These are phyloP conservation scores for Takakia lepidozioides DNA, from an alignment of 225 moss, liverwort and hornwort species.

Conservation along the genomic window DNA sequence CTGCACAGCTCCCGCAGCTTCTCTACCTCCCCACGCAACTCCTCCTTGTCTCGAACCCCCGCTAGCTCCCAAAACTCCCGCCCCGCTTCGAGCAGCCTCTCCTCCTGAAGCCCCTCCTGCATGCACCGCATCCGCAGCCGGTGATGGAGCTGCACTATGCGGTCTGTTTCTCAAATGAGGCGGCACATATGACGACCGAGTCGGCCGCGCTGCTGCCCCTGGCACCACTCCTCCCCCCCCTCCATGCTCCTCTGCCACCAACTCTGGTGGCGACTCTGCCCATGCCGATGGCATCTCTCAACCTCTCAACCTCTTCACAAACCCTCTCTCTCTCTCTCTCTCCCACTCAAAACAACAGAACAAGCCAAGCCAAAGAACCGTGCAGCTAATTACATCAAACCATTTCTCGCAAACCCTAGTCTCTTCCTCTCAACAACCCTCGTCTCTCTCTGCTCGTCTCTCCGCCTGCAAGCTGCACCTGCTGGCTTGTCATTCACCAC, in stretches of 20 bases:
- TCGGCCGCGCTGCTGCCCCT: slow-evolving; percentile 44
- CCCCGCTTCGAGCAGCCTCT: slow-evolving; percentile 17
- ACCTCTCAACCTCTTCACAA: too few relatives aligned
- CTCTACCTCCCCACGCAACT: slow-evolving; percentile 35
- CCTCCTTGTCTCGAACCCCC: slow-evolving; percentile 25
- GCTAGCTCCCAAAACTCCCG: slow-evolving; percentile 34
- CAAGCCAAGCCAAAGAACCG: too few relatives aligned
- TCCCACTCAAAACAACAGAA: too few relatives aligned
- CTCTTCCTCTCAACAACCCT: too few relatives aligned
- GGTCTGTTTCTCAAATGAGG: slow-evolving; percentile 93
- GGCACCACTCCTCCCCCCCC: slow-evolving; percentile 32
- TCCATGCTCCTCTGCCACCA: slow-evolving; percentile 90
- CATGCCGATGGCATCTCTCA: slow-evolving; percentile 99
- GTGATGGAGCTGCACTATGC: slow-evolving; percentile 23
- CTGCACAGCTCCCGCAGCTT: slow-evolving; percentile 55
- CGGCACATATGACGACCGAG: slow-evolving; percentile 89
- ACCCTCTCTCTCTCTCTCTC: too few relatives aligned
- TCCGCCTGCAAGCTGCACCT: too few relatives aligned
- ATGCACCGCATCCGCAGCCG: slow-evolving; percentile 25
- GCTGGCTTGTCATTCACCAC: too few relatives aligned
- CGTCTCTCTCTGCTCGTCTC: too few relatives aligned
- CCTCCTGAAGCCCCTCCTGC: slow-evolving; percentile 3
- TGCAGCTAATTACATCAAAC: too few relatives aligned
- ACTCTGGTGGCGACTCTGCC: slow-evolving; percentile 97
- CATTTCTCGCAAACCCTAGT: too few relatives aligned